These are phyloP conservation scores for Aspergillus arachidicola DNA, from an alignment of 2,329 filamentous ascomycete species.

Conservation along the genomic window DNA sequence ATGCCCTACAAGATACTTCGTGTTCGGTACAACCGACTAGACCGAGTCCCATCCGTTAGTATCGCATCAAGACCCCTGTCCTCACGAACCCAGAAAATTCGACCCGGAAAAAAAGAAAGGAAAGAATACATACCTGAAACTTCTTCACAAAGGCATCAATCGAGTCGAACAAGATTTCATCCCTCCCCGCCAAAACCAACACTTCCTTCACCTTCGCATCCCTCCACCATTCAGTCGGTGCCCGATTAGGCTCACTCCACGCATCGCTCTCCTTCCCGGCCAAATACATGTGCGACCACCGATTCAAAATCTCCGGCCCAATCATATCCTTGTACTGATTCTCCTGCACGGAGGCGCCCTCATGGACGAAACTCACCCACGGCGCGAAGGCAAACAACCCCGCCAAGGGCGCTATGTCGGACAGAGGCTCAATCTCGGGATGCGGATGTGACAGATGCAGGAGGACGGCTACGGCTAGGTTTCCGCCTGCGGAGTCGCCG, in stretches of 20 bases:
- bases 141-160: conserved; percentile 36
- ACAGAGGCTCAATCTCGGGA: conserved; percentile 48
- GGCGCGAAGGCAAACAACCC: conserved; percentile 57
- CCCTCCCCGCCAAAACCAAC: conserved; percentile 55
- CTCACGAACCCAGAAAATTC: neutral
- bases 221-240: conserved; percentile 56
- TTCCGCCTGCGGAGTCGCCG: conserved; percentile 46
- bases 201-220: conserved; percentile 51
- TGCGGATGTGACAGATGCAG: conserved; percentile 55
- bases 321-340: conserved; percentile 57
- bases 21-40: conserved; percentile 34
- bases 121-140: conserved; percentile 29
- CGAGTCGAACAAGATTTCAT: conserved; percentile 54
- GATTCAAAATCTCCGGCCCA: conserved; percentile 31
- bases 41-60: neutral
- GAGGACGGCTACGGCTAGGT: conserved; percentile 37
- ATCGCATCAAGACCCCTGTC: neutral
- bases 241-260: conserved; percentile 56
- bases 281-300: conserved; percentile 53
- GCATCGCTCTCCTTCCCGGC: conserved; percentile 41
- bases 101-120: neutral
- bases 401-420: conserved; percentile 40
- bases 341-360: conserved; percentile 42
- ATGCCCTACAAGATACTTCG: conserved; percentile 29
- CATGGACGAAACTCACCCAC: conserved; percentile 55